Percentiles rank a stretch among this genome's conserved stretches.
Evolutionary conservation across 148 eudicot genomes (phyloP).

Genomic region (Vaccinium corymbosum): DNA sequence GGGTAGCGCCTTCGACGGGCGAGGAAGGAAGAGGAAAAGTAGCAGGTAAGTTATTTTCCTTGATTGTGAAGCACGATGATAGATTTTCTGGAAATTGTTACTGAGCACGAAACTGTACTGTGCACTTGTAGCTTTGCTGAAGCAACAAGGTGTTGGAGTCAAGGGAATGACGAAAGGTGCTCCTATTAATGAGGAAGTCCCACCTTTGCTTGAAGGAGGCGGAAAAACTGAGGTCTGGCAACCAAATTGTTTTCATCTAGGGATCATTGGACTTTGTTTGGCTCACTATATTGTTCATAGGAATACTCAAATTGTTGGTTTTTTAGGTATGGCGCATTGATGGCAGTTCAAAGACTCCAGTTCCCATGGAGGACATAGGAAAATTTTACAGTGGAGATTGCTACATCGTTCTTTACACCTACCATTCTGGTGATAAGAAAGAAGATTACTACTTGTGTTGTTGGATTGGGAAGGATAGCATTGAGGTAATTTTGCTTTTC

Average conservation of each 20-base stretch:
- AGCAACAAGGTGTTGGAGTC: conserved; percentile 93
- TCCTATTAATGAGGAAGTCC: conserved; percentile 86
- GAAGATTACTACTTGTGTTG: conserved; percentile 97
- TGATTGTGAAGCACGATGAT: not conserved
- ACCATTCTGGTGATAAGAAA: conserved; percentile 89
- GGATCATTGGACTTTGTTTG: not conserved
- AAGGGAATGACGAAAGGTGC: conserved; percentile 72
- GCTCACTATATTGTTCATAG: not conserved
- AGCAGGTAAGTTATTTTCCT: conserved; percentile 53
- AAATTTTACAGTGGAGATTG: conserved; percentile 98
- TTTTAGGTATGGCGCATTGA: conserved; percentile 90
- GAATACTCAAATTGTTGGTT: conserved; percentile 19
- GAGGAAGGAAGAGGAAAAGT: conserved; percentile 99
- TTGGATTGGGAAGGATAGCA: conserved; percentile 98
- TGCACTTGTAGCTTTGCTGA: conserved; percentile 70
- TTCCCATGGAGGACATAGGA: conserved; percentile 77
- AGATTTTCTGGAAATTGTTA: not conserved
- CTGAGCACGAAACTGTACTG: conserved; percentile 9
- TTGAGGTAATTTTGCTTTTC: conserved; percentile 52
- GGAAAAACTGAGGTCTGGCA: conserved; percentile 79
- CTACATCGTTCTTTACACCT: conserved; percentile 83
- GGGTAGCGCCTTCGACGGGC: conserved; percentile 64
- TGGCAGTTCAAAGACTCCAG: conserved; percentile 85
- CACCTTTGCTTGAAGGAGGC: conserved; percentile 90
- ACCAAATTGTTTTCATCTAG: not conserved